Conservation (phyloP, 2,329 filamentous ascomycete species). For the Escovopsis sp. region DNA sequence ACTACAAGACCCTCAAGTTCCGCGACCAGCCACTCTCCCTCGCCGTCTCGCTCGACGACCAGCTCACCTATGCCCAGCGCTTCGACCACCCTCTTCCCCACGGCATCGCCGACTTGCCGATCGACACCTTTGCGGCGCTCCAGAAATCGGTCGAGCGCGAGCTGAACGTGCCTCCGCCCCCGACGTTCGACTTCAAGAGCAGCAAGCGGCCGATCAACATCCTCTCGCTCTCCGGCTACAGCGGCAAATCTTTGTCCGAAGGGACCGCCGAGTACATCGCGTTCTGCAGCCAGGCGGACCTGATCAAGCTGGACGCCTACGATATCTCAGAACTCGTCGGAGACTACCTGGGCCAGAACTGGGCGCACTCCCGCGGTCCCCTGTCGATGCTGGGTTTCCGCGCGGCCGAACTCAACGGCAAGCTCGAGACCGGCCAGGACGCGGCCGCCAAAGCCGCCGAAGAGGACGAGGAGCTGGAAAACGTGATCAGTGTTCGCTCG, state of each 20-base stretch:
- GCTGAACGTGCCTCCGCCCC: slow-evolving; percentile 13
- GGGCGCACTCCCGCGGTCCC: slow-evolving; percentile 30
- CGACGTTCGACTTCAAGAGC: slow-evolving; percentile 17
- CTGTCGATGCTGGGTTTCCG: slow-evolving; percentile 42
- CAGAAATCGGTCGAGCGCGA: slow-evolving; percentile 16
- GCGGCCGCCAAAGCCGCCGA: slow-evolving; percentile 14
- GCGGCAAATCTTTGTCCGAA: slow-evolving; percentile 23
- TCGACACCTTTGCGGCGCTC: slow-evolving; percentile 19
- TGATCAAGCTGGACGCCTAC: slow-evolving; percentile 53
- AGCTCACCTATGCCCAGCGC: slow-evolving; percentile 16
- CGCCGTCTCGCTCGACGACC: slow-evolving; percentile 13
- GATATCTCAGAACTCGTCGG: slow-evolving; percentile 57
- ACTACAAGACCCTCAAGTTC: slow-evolving; percentile 14
- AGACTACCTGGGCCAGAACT: slow-evolving; percentile 52
- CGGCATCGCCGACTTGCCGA: slow-evolving; percentile 20
- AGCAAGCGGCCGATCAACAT: slow-evolving; percentile 25
- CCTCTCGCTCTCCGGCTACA: slow-evolving; percentile 23
- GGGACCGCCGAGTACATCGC: slow-evolving; percentile 50
- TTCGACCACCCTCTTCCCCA: slow-evolving; percentile 21
- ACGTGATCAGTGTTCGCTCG: slow-evolving; percentile 16
- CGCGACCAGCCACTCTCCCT: slow-evolving; percentile 16
- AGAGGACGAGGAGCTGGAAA: slow-evolving; percentile 22
- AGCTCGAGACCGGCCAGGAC: slow-evolving; percentile 33
- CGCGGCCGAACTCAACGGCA: slow-evolving; percentile 39
- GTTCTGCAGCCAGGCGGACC: slow-evolving; percentile 44